phyloP scores from a whole-genome alignment of 148 eudicot species.

The Vaccinium myrtillus region DNA sequence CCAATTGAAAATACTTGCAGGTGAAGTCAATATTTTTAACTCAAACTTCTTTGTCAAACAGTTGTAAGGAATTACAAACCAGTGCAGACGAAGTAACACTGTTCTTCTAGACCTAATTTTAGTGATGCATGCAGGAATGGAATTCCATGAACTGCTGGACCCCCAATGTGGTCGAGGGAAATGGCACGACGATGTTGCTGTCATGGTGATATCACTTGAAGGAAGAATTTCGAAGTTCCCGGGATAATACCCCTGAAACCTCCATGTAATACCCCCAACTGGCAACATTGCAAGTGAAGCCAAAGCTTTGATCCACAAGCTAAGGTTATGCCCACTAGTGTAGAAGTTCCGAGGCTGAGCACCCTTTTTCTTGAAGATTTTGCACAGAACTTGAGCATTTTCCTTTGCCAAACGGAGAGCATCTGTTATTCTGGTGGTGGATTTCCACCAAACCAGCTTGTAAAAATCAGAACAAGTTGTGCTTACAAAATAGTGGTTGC shows the following conservation, averaged over 20 bases:
- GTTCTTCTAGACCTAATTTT: constrained; percentile 1
- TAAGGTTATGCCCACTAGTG: not conserved
- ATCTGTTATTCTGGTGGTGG: constrained; percentile 52
- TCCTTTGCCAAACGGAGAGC: constrained; percentile 26
- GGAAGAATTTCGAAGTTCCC: constrained; percentile 93
- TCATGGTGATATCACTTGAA: constrained; percentile 93
- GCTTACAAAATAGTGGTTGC: not conserved
- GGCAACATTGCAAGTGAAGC: not conserved
- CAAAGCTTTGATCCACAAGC: constrained; percentile 5
- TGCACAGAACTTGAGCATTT: constrained; percentile 35
- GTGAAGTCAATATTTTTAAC: not conserved
- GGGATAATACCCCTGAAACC: constrained; percentile 75
- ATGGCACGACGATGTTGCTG: constrained; percentile 96
- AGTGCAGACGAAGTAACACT: not conserved
- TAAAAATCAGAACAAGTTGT: constrained; percentile 19
- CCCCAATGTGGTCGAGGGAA: constrained; percentile 97
- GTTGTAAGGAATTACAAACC: not conserved
- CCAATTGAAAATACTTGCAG: not conserved
- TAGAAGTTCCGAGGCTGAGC: constrained; percentile 7
- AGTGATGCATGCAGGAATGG: constrained; percentile 62
- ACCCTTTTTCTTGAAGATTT: constrained; percentile 29
- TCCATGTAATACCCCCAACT: not conserved
- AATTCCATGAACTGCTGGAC: constrained; percentile 86
- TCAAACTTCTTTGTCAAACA: not conserved
- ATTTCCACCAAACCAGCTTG: constrained; percentile 37